These are phyloP conservation scores for Casuarina glauca DNA, from an alignment of 306 rosid species.

Conservation along the genomic window DNA sequence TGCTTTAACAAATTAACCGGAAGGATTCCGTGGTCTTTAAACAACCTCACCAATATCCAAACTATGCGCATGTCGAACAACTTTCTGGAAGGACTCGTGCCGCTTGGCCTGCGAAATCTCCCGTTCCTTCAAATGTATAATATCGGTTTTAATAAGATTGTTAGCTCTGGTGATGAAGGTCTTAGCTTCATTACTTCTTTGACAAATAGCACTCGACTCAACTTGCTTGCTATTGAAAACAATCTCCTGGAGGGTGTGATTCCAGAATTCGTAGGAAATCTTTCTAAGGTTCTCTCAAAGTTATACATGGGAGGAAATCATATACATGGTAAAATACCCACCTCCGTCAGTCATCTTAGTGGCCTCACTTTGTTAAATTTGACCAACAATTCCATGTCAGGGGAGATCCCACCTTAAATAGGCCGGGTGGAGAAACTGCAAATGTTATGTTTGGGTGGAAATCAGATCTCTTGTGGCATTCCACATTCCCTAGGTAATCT, in stretches of 20 bases:
- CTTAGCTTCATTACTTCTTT: constrained; percentile 56
- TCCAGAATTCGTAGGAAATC: constrained; percentile 71
- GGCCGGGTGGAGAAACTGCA: constrained; percentile 52
- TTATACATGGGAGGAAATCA: constrained; percentile 70
- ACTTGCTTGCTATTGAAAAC: constrained; percentile 42
- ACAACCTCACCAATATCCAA: constrained; percentile 60
- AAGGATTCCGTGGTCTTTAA: constrained; percentile 63
- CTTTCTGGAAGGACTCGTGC: constrained; percentile 58
- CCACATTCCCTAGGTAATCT: constrained; percentile 63
- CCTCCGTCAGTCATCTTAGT: constrained; percentile 55
- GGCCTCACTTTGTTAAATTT: constrained; percentile 59
- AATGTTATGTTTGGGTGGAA: constrained; percentile 43
- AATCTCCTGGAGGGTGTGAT: constrained; percentile 60
- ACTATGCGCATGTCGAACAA: constrained; percentile 51
- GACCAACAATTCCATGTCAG: constrained; percentile 52
- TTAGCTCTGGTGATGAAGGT: constrained; percentile 42
- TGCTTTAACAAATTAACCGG: constrained; percentile 68
- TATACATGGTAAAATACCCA: constrained; percentile 59
- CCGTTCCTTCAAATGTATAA: constrained; percentile 59
- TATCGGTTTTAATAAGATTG: constrained; percentile 61
- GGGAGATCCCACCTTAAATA: constrained; percentile 62
- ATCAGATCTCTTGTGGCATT: constrained; percentile 51
- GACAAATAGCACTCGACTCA: constrained; percentile 58
- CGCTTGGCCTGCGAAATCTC: constrained; percentile 73
- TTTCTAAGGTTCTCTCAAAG: constrained; percentile 48